phyloP scores from a whole-genome alignment of 1,284 basidiomycete species.

The Heterobasidion parviporum region DNA sequence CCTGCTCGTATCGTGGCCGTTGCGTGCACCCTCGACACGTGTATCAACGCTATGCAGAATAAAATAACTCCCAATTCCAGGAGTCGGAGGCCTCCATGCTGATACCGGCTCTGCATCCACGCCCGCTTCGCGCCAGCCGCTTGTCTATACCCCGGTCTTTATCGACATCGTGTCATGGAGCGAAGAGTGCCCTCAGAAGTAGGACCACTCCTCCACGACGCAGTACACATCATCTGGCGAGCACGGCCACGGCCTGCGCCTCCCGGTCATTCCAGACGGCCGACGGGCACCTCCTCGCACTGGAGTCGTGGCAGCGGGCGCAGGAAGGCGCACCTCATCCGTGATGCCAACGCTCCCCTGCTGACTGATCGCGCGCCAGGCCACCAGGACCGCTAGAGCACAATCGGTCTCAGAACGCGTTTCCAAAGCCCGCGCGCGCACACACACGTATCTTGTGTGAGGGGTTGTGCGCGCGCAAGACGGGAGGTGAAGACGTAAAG shows the following conservation, averaged over 20 bases:
- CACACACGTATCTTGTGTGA: neutral
- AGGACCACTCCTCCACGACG: conserved; percentile 65
- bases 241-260: conserved; percentile 42
- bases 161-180: too few species aligned
- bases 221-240: conserved; percentile 53
- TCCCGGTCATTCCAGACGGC: conserved; percentile 23
- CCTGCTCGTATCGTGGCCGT: neutral
- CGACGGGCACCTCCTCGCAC: conserved; percentile 12
- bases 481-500: neutral
- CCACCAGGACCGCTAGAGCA: conserved; percentile 22
- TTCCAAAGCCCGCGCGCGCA: neutral
- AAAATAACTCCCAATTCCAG: neutral
- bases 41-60: neutral
- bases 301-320: conserved; percentile 3
- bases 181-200: conserved; percentile 29
- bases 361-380: conserved; percentile 18
- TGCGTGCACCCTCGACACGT: neutral
- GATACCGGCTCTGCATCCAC: neutral
- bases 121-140: too few species aligned
- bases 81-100: neutral
- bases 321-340: neutral
- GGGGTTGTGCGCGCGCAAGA: neutral
- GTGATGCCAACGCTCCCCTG: conserved; percentile 1
- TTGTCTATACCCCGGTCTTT: too few species aligned
- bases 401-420: neutral